Base-by-base conservation (phyloP, 176 grass and related monocot species). In the Eremochloa ophiuroides region DNA sequence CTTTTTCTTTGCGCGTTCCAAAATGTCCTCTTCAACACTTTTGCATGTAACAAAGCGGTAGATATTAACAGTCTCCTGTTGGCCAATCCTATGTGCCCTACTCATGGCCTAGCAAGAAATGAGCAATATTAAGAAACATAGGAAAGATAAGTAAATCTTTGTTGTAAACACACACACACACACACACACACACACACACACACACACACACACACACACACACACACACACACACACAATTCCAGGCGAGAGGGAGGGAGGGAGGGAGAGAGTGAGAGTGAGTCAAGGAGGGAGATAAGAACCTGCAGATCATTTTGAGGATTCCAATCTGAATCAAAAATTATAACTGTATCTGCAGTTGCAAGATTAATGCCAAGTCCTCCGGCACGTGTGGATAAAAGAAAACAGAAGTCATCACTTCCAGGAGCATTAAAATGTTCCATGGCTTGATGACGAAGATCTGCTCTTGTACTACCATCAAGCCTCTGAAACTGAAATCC, bases 221-320 rank as follows among this genome's bases (percentile, higher is more conserved):
- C n/a, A n/a, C n/a, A 48, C 5, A 79, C 33, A 42, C 5, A 39
- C 60, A 43, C 11, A 55, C 35, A 25, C 12, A 17, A 18, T 46
- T 46, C 35, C 39, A 46, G 35, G 15, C 16, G 3, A 4, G 15
- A 44, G 26, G 26, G 35, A 68, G 20, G 30, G 34, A 30, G 8
- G n/a, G n/a, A 34, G 29, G 46, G 15, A 28, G 53, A 51, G 58
- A 30, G 20, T 33, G 23, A 47, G 34, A 61, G 61, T 0, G 46
- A 48, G 56, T n/a, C n/a, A n/a, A n/a, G n/a, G n/a, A 69, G n/a
- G 7, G 37, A 73, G 37, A 29, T 0, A 62, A 38, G 53, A 18
- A 99, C 96, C 96, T 99, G 96, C 46, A 99, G 80, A 82, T 99
- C 96, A 91, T 99, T 99, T 89, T 99, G 96, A 29, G 96, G 96